These are phyloP conservation scores for Aureobasidium mangrovei DNA, from an alignment of 2,329 filamentous ascomycete genomes.

Conservation along the genomic window DNA sequence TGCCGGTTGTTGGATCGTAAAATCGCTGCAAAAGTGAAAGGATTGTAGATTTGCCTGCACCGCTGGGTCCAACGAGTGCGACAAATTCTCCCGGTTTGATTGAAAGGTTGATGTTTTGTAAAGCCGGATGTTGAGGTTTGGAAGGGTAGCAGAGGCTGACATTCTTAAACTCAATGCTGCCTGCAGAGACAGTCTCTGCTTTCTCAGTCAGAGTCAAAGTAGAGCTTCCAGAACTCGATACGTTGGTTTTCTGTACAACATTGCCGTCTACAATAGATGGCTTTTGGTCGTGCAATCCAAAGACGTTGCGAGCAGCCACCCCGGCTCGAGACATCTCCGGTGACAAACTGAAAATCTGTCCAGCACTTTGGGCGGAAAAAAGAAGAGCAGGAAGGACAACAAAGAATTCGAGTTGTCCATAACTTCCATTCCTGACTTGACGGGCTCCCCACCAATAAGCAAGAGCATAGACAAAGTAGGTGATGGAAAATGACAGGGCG, in stretches of 20 bases:
- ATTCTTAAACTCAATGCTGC: slow-evolving; percentile 27
- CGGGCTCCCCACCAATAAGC: slow-evolving; percentile 42
- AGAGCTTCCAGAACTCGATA: not conserved
- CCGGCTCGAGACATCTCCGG: slow-evolving; percentile 39
- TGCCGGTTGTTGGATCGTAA: slow-evolving; percentile 34
- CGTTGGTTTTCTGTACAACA: not conserved
- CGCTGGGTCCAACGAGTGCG: slow-evolving; percentile 37
- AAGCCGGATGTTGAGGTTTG: slow-evolving; percentile 30
- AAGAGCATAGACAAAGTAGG: slow-evolving; percentile 41
- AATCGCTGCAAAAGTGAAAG: slow-evolving; percentile 40
- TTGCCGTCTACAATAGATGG: slow-evolving; percentile 29
- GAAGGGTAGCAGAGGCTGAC: slow-evolving; percentile 32
- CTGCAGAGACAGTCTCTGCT: not conserved
- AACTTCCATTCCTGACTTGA: slow-evolving; percentile 35
- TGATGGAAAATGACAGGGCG: slow-evolving; percentile 37
- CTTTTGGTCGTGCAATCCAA: slow-evolving; percentile 33
- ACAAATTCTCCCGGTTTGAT: slow-evolving; percentile 45
- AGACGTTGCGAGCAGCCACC: slow-evolving; percentile 36
- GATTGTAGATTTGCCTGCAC: slow-evolving; percentile 39
- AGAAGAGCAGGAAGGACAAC: slow-evolving; percentile 38
- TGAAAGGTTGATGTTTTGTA: slow-evolving; percentile 41
- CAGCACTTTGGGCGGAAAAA: slow-evolving; percentile 39
- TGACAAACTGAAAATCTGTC: slow-evolving; percentile 39
- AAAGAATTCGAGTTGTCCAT: slow-evolving; percentile 36
- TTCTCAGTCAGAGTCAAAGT: not conserved